Evolutionary conservation across 208 protist genomes (phyloP), one percentile per base, ranked within the genome.

Genomic region (Acanthamoeba royreba): DNA sequence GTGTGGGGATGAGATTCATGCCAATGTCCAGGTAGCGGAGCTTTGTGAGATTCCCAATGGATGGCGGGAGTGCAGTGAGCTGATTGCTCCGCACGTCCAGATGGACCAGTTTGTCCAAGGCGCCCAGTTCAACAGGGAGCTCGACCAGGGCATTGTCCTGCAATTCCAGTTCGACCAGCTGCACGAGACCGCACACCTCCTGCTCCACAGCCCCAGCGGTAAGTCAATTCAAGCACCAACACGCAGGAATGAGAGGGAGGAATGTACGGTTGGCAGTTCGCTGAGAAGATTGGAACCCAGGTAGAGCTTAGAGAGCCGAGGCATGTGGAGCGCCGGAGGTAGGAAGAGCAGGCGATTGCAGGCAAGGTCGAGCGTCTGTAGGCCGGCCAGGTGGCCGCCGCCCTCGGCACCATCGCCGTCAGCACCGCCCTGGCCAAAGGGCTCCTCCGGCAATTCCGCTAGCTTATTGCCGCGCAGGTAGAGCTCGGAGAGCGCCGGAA

Each of bases 51-150:
- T 92, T 22, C 28, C 86, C 86, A 25, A 92, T 66, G 52, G 55
- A 77, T 31, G 86, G n/a, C 38, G 58, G 43, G 19, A 92, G 42
- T 4, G 35, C 86, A 11, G 38, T 92, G 13, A 92, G 52, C 61
- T 55, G 52, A 28, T 92, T 92, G 55, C 52, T 92, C 4, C 86
- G 52, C 25, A 92, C 42, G 58, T 92, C 86, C 7, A 92, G 58
- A 28, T 77, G 86, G 55, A n/a, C 42, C 58, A 92, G 61, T 43
- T 49, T 40, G 8, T 92, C 55, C 35, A 92, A 15, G 17, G 11
- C 13, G 0, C 86, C 79, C 25, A 88, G 47, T 25, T 45, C 86
- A 4, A 40, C 31, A 25, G 87, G 87, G 22, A 92, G 61, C 45
- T 52, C 55, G 40, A 79, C 87, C 38, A 92, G 31, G 2, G 52